These are phyloP conservation scores for Houttuynia cordata DNA, from an alignment of 164 flowering plant genomes.

Conservation along the genomic window DNA sequence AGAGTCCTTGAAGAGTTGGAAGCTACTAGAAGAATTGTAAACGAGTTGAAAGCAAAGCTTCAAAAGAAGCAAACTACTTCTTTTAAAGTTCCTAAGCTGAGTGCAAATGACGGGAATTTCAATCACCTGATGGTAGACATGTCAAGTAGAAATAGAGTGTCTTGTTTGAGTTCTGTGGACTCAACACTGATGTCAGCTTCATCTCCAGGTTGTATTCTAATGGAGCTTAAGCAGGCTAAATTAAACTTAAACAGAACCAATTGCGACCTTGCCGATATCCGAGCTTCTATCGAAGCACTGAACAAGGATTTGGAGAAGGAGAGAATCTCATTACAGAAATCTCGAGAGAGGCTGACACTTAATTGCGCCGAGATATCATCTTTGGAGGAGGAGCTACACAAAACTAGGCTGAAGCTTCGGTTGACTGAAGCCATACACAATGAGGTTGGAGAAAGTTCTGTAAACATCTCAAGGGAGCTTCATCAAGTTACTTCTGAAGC, in stretches of 20 bases:
- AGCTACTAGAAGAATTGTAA: slow-evolving; percentile 48
- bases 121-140: slow-evolving; percentile 14
- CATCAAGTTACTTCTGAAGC: slow-evolving; percentile 53
- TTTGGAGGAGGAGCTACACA: slow-evolving; percentile 58
- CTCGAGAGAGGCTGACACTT: slow-evolving; percentile 51
- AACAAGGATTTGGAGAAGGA: slow-evolving; percentile 67
- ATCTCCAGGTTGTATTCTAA: too few species aligned
- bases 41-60: slow-evolving; percentile 52
- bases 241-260: slow-evolving; percentile 66
- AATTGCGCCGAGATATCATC: slow-evolving; percentile 53
- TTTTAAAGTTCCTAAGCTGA: slow-evolving; percentile 8
- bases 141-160: slow-evolving; percentile 2
- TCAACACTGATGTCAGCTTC: too few species aligned
- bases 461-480: slow-evolving; percentile 42
- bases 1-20: slow-evolving; percentile 76
- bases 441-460: slow-evolving; percentile 21
- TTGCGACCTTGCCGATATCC: slow-evolving; percentile 54
- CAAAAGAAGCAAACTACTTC: slow-evolving; percentile 46
- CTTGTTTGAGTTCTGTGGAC: too few species aligned
- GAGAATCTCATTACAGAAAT: slow-evolving; percentile 51
- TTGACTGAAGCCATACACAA: slow-evolving; percentile 27
- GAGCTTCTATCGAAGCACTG: slow-evolving; percentile 57
- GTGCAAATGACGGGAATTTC: slow-evolving; percentile 7
- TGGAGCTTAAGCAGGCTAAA: slow-evolving; percentile 82
- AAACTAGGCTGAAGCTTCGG: slow-evolving; percentile 38